Conservation (phyloP, 805 yeast genomes). For the Sugiyamaella smithiae region DNA sequence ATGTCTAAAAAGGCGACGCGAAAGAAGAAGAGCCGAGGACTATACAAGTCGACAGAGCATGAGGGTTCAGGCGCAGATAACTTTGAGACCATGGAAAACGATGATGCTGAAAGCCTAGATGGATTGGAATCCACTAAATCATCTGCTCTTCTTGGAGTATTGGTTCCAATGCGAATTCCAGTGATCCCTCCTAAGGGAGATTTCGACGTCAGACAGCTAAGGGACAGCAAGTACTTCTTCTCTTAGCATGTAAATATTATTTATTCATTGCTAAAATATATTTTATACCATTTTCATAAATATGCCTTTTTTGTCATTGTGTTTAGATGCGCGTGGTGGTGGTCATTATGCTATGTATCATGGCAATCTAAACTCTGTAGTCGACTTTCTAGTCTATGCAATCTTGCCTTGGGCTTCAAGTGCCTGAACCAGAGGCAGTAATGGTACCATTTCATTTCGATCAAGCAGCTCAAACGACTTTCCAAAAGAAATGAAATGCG, state of each 20-base stretch:
- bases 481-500: slow-evolving; percentile 85
- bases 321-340: too few relatives aligned
- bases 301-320: too few relatives aligned
- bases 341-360: too few relatives aligned
- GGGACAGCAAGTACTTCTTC: slow-evolving; percentile 79
- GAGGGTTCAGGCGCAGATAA: slow-evolving; percentile 33
- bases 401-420: slow-evolving; percentile 87
- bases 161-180: slow-evolving; percentile 71
- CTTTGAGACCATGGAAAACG: slow-evolving; percentile 21
- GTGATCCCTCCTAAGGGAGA: slow-evolving; percentile 75
- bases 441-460: slow-evolving; percentile 72
- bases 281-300: too few relatives aligned
- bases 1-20: slow-evolving; percentile 18
- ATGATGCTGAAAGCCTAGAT: slow-evolving; percentile 24
- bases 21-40: not conserved
- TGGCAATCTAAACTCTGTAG: too few relatives aligned
- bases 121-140: slow-evolving; percentile 18
- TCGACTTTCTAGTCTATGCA: slow-evolving; percentile 25
- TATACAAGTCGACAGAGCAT: slow-evolving; percentile 32
- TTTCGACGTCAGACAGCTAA: slow-evolving; percentile 72
- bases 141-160: slow-evolving; percentile 38
- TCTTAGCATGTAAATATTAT: slow-evolving; percentile 26
- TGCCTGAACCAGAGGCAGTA: slow-evolving; percentile 69
- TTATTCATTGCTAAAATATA: too few relatives aligned
- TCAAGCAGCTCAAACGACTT: slow-evolving; percentile 83